Conservation (phyloP, 805 yeast genomes). For the Metschnikowia henanensis region DNA sequence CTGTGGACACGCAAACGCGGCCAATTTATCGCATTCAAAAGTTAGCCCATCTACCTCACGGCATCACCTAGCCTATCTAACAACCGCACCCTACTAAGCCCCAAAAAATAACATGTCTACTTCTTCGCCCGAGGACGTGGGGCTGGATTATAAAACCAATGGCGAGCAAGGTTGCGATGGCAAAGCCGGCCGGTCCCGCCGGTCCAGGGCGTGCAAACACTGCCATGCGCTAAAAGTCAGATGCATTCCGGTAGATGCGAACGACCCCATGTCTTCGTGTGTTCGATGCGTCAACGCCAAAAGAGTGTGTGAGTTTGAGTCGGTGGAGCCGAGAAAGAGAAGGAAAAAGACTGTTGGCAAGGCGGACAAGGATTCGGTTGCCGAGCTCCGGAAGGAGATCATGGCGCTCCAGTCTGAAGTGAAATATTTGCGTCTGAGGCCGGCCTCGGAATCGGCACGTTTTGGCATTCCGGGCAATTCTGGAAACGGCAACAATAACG, state of each 20-base stretch:
- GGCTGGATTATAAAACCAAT: conserved; percentile 6
- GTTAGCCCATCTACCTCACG: no score
- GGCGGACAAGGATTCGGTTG: conserved; percentile 19
- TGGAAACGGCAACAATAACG: not conserved
- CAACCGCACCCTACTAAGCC: no score
- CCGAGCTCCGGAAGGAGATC: conserved; percentile 23
- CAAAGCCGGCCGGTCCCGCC: conserved; percentile 23
- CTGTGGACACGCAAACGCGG: no score
- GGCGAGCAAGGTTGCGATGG: conserved; percentile 4
- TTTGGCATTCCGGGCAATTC: not conserved
- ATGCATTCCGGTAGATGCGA: conserved; percentile 69
- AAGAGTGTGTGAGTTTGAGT: conserved; percentile 65
- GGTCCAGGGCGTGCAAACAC: conserved; percentile 63
- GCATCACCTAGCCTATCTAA: no score
- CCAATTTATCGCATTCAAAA: no score
- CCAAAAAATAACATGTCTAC: conserved; percentile 10
- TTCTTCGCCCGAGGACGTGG: conserved; percentile 10
- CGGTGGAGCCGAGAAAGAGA: conserved; percentile 55
- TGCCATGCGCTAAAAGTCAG: conserved; percentile 85
- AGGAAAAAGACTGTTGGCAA: conserved; percentile 29
- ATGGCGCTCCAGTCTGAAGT: conserved; percentile 20
- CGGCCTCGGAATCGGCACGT: conserved; percentile 2
- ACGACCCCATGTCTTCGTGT: conserved; percentile 66
- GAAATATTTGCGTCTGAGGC: conserved; percentile 7
- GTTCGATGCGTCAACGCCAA: conserved; percentile 66